Evolutionary conservation across 2,329 filamentous ascomycete genomes (phyloP).

Genomic region (Botrytis elliptica): DNA sequence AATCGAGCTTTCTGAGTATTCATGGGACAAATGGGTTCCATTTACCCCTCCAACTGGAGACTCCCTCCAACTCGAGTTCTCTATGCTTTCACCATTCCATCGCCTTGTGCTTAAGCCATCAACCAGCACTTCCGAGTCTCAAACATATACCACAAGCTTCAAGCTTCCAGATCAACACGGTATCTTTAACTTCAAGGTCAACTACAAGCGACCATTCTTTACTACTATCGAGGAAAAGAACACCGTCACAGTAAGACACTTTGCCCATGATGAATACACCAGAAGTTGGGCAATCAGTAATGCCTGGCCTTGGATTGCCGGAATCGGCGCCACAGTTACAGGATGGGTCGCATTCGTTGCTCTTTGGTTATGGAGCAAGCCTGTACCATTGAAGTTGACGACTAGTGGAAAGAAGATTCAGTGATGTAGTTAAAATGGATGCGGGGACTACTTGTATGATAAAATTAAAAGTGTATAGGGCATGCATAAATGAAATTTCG

Average conservation of each 20-base stretch:
- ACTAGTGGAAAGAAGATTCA: slow-evolving; percentile 44
- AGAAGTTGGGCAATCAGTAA: slow-evolving; percentile 85
- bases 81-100: slow-evolving; percentile 97
- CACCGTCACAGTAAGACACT: slow-evolving; percentile 91
- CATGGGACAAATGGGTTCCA: slow-evolving; percentile 69
- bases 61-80: slow-evolving; percentile 89
- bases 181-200: slow-evolving; percentile 97
- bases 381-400: slow-evolving; percentile 42
- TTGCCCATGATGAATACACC: slow-evolving; percentile 95
- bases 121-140: slow-evolving; percentile 61
- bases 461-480: slow-evolving; percentile 33
- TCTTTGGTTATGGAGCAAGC: slow-evolving; percentile 80
- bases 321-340: slow-evolving; percentile 77
- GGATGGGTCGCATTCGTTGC: slow-evolving; percentile 85
- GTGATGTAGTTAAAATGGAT: slow-evolving; percentile 30
- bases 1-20: slow-evolving; percentile 87
- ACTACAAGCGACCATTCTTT: slow-evolving; percentile 94
- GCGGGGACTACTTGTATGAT: slow-evolving; percentile 32
- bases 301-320: slow-evolving; percentile 92
- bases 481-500: slow-evolving; percentile 22
- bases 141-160: slow-evolving; percentile 74
- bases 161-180: slow-evolving; percentile 93
- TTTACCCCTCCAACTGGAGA: slow-evolving; percentile 71
- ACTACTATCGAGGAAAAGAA: slow-evolving; percentile 90
- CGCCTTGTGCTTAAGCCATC: slow-evolving; percentile 69